Conservation (phyloP, 345 rosid genomes). For the Brassica carinata region DNA sequence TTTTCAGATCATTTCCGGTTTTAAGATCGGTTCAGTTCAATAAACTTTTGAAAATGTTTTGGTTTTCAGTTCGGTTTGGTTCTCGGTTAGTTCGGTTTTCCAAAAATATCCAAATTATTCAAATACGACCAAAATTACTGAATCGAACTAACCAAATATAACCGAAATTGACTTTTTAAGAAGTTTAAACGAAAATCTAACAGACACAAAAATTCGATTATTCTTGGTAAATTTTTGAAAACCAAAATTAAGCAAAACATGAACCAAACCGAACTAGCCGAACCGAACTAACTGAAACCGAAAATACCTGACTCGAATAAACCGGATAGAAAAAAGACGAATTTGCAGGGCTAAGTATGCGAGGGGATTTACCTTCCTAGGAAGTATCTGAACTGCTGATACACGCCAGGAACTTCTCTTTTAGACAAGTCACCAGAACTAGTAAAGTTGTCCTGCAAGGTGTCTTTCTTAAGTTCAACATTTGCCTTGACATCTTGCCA, state of each 20-base stretch:
- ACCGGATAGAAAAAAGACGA: neutral
- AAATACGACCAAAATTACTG: too few species aligned
- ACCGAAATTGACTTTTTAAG: neutral
- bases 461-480: conserved; percentile 69
- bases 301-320: neutral
- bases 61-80: too few species aligned
- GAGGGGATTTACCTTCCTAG: conserved; percentile 70
- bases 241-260: neutral
- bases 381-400: conserved; percentile 80
- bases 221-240: neutral
- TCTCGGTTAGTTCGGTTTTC: neutral
- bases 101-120: too few species aligned
- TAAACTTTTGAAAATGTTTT: too few species aligned
- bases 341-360: neutral
- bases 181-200: neutral
- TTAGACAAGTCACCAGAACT: conserved; percentile 65
- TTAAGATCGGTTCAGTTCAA: neutral
- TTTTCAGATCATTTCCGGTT: neutral
- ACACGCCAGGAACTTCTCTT: conserved; percentile 67
- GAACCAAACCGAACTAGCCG: neutral
- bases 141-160: neutral
- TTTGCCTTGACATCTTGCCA: conserved; percentile 78
- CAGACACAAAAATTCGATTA: neutral
- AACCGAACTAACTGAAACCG: neutral
- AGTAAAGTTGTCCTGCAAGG: conserved; percentile 50